These are phyloP conservation scores for Trametes cingulata DNA, from an alignment of 768 basidiomycete species.

Conservation along the genomic window DNA sequence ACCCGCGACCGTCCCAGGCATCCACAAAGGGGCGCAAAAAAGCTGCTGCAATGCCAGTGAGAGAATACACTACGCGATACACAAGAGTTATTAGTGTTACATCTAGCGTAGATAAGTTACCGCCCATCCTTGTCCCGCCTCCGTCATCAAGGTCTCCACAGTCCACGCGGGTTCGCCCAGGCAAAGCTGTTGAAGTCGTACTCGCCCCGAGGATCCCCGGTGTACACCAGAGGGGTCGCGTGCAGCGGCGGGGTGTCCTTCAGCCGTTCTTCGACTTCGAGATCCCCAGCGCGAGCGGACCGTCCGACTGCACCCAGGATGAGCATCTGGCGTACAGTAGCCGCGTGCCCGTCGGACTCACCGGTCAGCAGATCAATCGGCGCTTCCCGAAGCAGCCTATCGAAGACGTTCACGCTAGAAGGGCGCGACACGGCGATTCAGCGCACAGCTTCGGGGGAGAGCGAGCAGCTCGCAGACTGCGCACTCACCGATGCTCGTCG, in stretches of 20 bases:
- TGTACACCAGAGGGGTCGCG: not conserved
- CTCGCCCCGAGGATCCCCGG: not conserved
- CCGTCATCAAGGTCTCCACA: slow-evolving; percentile 11
- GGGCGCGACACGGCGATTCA: not conserved
- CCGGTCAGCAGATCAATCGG: slow-evolving; percentile 13
- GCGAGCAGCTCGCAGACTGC: not conserved
- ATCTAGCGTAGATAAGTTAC: not conserved
- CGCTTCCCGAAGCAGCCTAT: slow-evolving; percentile 10
- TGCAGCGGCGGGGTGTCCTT: slow-evolving; percentile 8
- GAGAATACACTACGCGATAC: not conserved
- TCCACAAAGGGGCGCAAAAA: no score
- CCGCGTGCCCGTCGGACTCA: slow-evolving; percentile 16
- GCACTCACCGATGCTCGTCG: slow-evolving; percentile 23
- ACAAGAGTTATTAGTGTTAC: not conserved
- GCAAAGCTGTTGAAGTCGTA: slow-evolving; percentile 15
- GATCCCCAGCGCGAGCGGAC: not conserved
- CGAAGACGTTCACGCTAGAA: slow-evolving; percentile 19
- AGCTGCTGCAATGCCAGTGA: no score
- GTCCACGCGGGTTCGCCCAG: slow-evolving; percentile 23
- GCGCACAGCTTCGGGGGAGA: not conserved
- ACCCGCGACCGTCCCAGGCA: no score
- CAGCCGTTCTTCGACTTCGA: slow-evolving; percentile 10
- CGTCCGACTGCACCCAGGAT: not conserved
- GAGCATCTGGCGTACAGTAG: slow-evolving; percentile 12
- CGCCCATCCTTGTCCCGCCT: not conserved